Base-by-base conservation (phyloP, 768 basidiomycete species). In the Panellus pusillus region DNA sequence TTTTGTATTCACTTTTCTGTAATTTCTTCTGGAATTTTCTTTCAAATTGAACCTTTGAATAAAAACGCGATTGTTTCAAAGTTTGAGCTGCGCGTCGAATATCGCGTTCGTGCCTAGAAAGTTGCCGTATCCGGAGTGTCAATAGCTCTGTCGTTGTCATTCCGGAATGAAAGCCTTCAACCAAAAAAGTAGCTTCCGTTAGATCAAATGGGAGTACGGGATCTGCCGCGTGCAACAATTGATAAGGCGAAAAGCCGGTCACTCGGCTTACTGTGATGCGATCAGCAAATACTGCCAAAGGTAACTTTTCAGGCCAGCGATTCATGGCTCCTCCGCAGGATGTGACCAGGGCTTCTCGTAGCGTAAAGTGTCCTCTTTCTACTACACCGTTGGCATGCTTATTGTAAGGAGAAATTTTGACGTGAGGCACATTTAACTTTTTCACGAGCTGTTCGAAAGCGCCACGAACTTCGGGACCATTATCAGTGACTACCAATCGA, bases 341-440 rank as follows among this genome's bases (percentile, higher is more conserved):
- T 36, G 69, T 69, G 3, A 73, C 47, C 11, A 72, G 36, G 0
- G 66, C 67, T 52, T 74, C 69, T 11, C 73, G 36, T 9, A 73
- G 54, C 2, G 44, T 63, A 14, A 52, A 65, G 29, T 74, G 73
- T 12, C 67, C 61, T 13, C 65, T 48, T 63, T 75, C 71, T 0
- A 75, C 70, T 15, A 74, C 62, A 29, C 74, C 70, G 40, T 73
- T 72, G 1, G 65, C 70, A 36, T 65, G 61, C 0, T 65, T 66
- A 49, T 74, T 74, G 48, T 73, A 74, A 1, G 66, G 57, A 1
- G 66, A 70, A 11, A 74, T 70, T 1, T 53, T 27, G 36, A 74
- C 56, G 9, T 72, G 72, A 8, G 50, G 55, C 12, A 68, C 65
- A 44, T 24, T n/a, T 4, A 58, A 13, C 18, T 47, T 13, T 2